Evolutionary conservation across 176 grass and related monocot genomes (phyloP).

Genomic region (Raddia distichophylla): DNA sequence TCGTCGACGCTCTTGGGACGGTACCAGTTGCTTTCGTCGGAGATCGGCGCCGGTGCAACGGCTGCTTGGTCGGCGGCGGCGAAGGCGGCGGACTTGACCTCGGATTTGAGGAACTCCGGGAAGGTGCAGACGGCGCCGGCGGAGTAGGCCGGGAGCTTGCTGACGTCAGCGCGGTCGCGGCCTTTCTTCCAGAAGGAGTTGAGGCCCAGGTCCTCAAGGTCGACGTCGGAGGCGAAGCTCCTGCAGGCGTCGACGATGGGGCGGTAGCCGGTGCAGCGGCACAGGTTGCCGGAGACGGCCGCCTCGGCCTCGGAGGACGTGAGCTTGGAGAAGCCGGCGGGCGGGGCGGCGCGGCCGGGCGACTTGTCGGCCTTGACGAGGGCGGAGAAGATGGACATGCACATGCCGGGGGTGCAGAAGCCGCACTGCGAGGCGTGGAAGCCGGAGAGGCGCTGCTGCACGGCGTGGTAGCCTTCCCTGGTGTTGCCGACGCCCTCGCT

Average conservation of each 20-base stretch:
- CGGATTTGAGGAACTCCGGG: slow-evolving; percentile 77
- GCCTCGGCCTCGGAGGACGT: slow-evolving; percentile 63
- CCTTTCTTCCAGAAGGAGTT: slow-evolving; percentile 85
- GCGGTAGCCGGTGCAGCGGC: slow-evolving; percentile 78
- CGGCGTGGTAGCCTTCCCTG: slow-evolving; percentile 70
- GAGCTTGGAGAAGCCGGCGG: slow-evolving; percentile 69
- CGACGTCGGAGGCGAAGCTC: slow-evolving; percentile 75
- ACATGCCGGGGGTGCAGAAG: slow-evolving; percentile 93
- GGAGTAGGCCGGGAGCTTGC: slow-evolving; percentile 52
- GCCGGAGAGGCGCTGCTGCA: slow-evolving; percentile 66
- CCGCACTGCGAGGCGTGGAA: slow-evolving; percentile 96
- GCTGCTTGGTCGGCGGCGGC: not conserved
- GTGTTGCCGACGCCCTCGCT: slow-evolving; percentile 81
- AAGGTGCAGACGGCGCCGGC: slow-evolving; percentile 52
- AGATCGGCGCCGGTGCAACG: not conserved
- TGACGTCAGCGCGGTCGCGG: slow-evolving; percentile 13
- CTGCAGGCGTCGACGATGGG: slow-evolving; percentile 84
- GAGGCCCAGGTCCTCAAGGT: slow-evolving; percentile 86
- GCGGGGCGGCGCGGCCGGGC: slow-evolving; percentile 2
- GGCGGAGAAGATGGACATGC: slow-evolving; percentile 83
- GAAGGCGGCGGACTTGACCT: slow-evolving; percentile 72
- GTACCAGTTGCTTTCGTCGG: slow-evolving; percentile 45
- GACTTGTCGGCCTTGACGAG: slow-evolving; percentile 73
- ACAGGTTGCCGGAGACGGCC: slow-evolving; percentile 78
- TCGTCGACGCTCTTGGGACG: slow-evolving; percentile 60